phyloP scores from a whole-genome alignment of 768 basidiomycete species.

The Phaeotremella skinneri region DNA sequence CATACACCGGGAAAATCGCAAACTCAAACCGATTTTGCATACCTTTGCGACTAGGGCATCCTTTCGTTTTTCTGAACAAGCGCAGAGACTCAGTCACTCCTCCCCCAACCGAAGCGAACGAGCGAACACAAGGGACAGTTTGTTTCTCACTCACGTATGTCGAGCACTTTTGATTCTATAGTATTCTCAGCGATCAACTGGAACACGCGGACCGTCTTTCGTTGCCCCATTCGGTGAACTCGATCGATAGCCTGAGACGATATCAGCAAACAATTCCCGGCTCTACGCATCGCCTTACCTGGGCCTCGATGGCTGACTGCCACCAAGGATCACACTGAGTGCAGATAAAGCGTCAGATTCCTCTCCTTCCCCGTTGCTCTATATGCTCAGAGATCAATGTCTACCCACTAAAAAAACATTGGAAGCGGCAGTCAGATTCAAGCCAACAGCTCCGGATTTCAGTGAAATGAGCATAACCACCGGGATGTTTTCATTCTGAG shows the following conservation, averaged over 20 bases:
- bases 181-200: conserved; percentile 87
- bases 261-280: background rate
- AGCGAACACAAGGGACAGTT: too few relatives aligned
- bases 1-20: background rate
- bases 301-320: conserved; percentile 46
- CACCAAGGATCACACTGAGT: conserved; percentile 46
- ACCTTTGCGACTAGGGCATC: conserved; percentile 75
- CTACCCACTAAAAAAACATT: conserved; percentile 58
- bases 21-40: conserved; percentile 11
- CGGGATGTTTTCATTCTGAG: conserved; percentile 56
- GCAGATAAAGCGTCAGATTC: background rate
- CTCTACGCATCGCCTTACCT: conserved; percentile 14
- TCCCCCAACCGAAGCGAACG: too few relatives aligned
- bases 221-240: conserved; percentile 66
- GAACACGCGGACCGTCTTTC: conserved; percentile 76
- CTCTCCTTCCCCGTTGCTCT: background rate
- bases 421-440: conserved; percentile 85
- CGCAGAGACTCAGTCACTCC: background rate
- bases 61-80: conserved; percentile 63
- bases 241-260: conserved; percentile 34
- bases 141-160: conserved; percentile 63
- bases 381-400: background rate
- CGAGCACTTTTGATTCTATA: conserved; percentile 80
- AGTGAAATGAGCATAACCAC: conserved; percentile 81
- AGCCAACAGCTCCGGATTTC: conserved; percentile 78